Base-by-base conservation (phyloP, 768 basidiomycete genomes). In the Coprinopsis cinerea region DNA sequence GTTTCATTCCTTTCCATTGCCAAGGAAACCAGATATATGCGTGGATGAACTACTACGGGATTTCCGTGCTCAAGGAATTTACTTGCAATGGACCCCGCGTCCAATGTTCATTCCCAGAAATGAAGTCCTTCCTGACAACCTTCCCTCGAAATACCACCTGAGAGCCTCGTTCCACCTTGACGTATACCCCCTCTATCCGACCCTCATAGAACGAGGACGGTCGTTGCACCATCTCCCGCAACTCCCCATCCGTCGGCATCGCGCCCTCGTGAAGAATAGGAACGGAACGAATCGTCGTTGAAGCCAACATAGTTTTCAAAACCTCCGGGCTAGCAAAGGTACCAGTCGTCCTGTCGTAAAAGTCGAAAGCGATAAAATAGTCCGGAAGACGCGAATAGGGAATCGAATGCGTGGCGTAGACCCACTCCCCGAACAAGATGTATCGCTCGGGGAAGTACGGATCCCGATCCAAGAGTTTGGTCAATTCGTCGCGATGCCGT, bases 41-140 rank as follows among this genome's bases (percentile, higher is more conserved):
- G n/a, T n/a, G n/a, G n/a, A n/a, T n/a, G n/a, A n/a, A n/a, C 30
- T 34, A 34, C n/a, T 34, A 34, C 30, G 9, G 9, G 30, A 34
- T 9, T 34, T 34, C n/a, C 18, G 24, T 18, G 25, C 25, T 37
- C 4, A 49, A 14, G n/a, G 41, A 25, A 30, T 50, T 50, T 14
- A 34, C 36, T 13, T 18, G 40, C 15, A 50, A 23, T 14, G 25
- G 25, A n/a, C 72, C 75, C 58, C 65, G 72, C 9, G 69, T 71
- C 79, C 81, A 82, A 57, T 81, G 79, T 51, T 81, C 78, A 56
- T 82, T 80, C 2, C 81, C 80, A 47, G 79, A 68, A 54, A 82
- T 80, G 53, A 83, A 82, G 59, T 81, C 80, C 9, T 70, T 69
- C 22, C 81, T 64, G 10, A 83, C 81, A 3, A 82, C 71, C 61